Percentiles rank a stretch among this genome's conserved stretches.
Conservation (phyloP, 78 protist species). For the Chrysochromulina parva region DNA sequence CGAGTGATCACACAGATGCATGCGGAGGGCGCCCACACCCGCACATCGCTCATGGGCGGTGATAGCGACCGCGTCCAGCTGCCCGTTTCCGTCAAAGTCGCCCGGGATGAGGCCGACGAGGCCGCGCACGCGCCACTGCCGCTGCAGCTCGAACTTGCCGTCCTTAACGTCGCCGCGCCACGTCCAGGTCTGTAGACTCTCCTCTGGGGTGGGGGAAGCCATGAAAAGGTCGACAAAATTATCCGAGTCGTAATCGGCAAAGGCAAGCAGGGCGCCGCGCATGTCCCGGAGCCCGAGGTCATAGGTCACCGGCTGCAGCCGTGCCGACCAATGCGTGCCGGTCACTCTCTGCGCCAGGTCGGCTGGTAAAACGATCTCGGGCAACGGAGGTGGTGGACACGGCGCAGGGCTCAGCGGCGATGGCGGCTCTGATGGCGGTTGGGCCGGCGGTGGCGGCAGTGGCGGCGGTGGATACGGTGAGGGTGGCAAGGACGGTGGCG, state of each 20-base stretch:
- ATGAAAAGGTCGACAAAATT: background rate
- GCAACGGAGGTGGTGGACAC: too few species aligned
- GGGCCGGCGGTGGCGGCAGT: too few species aligned
- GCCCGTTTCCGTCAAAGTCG: background rate
- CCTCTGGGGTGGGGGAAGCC: background rate
- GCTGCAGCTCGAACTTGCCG: background rate
- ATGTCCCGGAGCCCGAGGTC: background rate
- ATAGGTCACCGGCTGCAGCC: background rate
- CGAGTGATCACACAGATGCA: too few species aligned
- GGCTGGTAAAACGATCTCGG: too few species aligned
- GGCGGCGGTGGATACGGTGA: too few species aligned
- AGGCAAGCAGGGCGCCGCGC: background rate
- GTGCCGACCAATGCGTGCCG: too few species aligned
- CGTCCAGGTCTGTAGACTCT: background rate
- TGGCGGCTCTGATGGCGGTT: too few species aligned
- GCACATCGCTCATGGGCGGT: too few species aligned
- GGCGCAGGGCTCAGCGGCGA: too few species aligned
- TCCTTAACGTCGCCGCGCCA: background rate
- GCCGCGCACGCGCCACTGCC: background rate
- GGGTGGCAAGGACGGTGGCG: too few species aligned
- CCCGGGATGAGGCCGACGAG: background rate
- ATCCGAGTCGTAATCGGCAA: background rate
- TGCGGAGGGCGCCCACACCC: too few species aligned
- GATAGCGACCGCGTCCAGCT: background rate
- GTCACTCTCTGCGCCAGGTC: too few species aligned